Conservation (phyloP, 441 rosid genomes). For the Populus tomentosa region DNA sequence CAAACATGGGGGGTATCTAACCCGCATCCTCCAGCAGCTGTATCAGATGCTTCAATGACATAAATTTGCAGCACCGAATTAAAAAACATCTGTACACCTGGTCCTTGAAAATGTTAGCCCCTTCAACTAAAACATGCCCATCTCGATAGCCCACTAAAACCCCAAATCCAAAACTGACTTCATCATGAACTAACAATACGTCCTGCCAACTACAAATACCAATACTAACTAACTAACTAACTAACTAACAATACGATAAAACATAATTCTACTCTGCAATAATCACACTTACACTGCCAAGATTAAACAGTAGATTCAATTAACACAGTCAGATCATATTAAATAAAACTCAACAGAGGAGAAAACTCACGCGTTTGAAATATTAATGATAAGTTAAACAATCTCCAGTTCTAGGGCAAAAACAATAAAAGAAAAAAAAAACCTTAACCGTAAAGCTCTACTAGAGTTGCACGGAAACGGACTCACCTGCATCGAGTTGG, state of each 20-base stretch:
- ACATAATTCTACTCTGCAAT: background rate
- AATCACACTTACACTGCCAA: background rate
- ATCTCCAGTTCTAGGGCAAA: slow-evolving; percentile 18
- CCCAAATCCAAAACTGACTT: background rate
- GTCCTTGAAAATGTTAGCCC: background rate
- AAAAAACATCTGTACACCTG: background rate
- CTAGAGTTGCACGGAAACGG: background rate
- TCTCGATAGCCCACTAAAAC: background rate
- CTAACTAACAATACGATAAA: background rate
- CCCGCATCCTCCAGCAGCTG: background rate
- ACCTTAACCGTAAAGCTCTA: background rate
- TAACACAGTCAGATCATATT: background rate
- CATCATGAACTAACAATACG: background rate
- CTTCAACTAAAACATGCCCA: background rate
- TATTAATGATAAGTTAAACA: background rate
- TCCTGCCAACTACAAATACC: background rate
- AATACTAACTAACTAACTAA: background rate
- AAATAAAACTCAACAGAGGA: background rate
- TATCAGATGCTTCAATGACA: background rate
- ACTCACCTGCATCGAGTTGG: slow-evolving; percentile 90
- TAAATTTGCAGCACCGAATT: background rate
- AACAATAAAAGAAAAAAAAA: background rate
- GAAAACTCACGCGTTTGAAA: slow-evolving; percentile 13
- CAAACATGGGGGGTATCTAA: background rate
- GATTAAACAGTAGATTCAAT: slow-evolving; percentile 9